Conservation (phyloP, 352 stramenopile genomes). For the Globisporangium heterothallicum region DNA sequence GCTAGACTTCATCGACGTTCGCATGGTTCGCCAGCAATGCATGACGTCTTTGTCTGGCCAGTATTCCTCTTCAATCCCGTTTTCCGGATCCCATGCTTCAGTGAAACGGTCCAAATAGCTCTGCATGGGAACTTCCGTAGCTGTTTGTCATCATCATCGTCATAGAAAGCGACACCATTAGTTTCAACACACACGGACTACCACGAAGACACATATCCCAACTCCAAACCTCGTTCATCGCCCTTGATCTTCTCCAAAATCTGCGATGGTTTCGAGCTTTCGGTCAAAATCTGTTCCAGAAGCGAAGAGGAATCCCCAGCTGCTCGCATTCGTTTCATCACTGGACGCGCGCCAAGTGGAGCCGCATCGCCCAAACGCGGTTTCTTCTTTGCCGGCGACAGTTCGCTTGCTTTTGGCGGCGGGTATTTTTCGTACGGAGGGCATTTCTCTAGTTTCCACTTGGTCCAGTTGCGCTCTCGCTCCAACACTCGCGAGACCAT, state of each 20-base stretch:
- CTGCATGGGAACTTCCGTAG: conserved; percentile 56
- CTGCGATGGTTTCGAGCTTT: conserved; percentile 65
- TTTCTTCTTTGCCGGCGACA: conserved; percentile 26
- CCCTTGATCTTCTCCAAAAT: conserved; percentile 78
- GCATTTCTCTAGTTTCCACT: conserved; percentile 90
- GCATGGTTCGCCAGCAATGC: conserved; percentile 83
- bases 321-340: conserved; percentile 17
- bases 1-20: conserved; percentile 68
- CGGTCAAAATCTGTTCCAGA: conserved; percentile 75
- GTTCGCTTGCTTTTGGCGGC: conserved; percentile 14
- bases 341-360: conserved; percentile 13
- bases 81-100: conserved; percentile 93
- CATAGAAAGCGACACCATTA: neutral
- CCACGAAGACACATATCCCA: no score
- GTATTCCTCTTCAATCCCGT: conserved; percentile 94
- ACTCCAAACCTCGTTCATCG: conserved; percentile 46
- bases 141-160: conserved; percentile 21
- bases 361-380: conserved; percentile 34
- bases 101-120: conserved; percentile 87
- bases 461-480: conserved; percentile 86
- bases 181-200: neutral
- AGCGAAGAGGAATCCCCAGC: conserved; percentile 26
- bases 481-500: conserved; percentile 84
- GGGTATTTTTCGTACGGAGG: conserved; percentile 65
- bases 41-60: conserved; percentile 93